Percentiles rank a stretch among this genome's conserved stretches.
phyloP scores from a whole-genome alignment of 1,139 yeast species.

The Lodderomyces parapsilosis region DNA sequence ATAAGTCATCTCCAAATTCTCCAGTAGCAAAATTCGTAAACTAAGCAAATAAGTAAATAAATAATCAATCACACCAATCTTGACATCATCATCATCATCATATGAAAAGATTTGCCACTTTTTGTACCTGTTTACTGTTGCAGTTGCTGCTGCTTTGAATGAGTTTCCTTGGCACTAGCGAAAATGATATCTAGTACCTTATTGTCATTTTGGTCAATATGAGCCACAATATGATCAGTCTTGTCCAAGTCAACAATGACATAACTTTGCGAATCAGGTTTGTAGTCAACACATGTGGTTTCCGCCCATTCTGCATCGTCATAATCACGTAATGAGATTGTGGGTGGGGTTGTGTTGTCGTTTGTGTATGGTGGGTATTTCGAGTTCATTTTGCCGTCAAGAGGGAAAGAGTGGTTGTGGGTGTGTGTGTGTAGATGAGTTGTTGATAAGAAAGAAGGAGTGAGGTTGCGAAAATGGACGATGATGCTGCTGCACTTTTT shows the following conservation, averaged over 20 bases:
- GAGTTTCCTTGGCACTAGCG: slow-evolving; percentile 42
- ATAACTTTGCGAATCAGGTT: slow-evolving; percentile 25
- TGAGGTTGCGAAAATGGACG: slow-evolving; percentile 1
- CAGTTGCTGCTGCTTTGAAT: slow-evolving; percentile 20
- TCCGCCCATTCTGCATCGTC: slow-evolving; percentile 55
- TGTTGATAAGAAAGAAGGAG: not conserved
- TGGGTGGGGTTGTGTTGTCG: slow-evolving; percentile 43
- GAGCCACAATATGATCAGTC: slow-evolving; percentile 45
- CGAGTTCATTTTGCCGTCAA: slow-evolving; percentile 13
- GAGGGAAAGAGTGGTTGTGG: not conserved
- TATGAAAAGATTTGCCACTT: too few species aligned
- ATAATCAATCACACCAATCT: too few species aligned
- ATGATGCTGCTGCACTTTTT: not conserved
- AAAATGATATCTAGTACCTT: slow-evolving; percentile 44
- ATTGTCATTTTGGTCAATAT: slow-evolving; percentile 34
- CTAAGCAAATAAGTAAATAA: too few species aligned
- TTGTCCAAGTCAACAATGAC: slow-evolving; percentile 48
- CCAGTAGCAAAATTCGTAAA: too few species aligned
- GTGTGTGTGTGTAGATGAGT: not conserved
- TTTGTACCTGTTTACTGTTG: not conserved
- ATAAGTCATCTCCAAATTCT: too few species aligned
- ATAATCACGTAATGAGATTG: slow-evolving; percentile 42
- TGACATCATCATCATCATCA: too few species aligned
- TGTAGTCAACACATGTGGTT: slow-evolving; percentile 48
- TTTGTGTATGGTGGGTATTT: slow-evolving; percentile 43